Conservation (phyloP, 805 yeast species). For the Saccharomycopsis capsularis region DNA sequence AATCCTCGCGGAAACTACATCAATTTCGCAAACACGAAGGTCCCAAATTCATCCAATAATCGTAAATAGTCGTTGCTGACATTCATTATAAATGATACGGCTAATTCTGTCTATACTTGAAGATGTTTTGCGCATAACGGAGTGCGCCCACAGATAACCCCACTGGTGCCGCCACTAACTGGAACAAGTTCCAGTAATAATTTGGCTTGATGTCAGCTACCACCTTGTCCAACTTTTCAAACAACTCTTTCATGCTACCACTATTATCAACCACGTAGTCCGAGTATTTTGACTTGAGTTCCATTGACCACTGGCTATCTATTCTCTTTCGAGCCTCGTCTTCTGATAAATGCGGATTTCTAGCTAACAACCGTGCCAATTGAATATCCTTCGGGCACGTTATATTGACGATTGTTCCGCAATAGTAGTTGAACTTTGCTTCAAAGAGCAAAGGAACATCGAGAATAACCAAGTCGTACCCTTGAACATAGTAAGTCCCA, state of each 20-base stretch:
- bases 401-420: conserved; percentile 68
- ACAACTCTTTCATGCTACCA: conserved; percentile 36
- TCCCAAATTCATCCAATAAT: too few species aligned
- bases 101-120: neutral
- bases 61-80: too few species aligned
- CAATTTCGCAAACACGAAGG: too few species aligned
- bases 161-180: conserved; percentile 14
- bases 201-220: conserved; percentile 35
- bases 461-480: conserved; percentile 56
- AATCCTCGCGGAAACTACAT: too few species aligned
- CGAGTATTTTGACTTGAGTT: conserved; percentile 48
- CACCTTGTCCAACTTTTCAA: conserved; percentile 36
- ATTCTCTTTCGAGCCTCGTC: conserved; percentile 72
- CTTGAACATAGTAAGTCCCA: conserved; percentile 47
- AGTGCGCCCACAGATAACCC: neutral
- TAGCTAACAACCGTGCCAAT: conserved; percentile 47
- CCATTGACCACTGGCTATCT: conserved; percentile 64
- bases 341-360: conserved; percentile 61
- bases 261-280: conserved; percentile 67
- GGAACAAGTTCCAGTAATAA: conserved; percentile 1
- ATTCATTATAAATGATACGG: too few species aligned
- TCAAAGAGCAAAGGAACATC: conserved; percentile 93
- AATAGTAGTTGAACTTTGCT: conserved; percentile 57
- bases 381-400: conserved; percentile 45
- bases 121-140: neutral